Base-by-base conservation (phyloP, 805 yeast genomes). In the Schwanniomyces sp. region DNA sequence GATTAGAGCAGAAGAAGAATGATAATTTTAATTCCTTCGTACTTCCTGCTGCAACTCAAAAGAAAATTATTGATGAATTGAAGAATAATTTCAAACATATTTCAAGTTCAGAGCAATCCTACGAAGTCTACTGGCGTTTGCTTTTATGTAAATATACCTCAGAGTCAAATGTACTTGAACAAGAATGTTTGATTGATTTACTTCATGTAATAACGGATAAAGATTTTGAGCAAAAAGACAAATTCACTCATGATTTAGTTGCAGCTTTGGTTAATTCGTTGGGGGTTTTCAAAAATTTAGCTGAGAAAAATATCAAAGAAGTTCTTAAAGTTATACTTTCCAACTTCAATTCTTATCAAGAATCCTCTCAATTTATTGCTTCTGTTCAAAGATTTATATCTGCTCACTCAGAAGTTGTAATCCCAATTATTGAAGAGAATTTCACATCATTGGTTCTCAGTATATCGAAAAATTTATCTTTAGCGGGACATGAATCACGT, bases 401-500 rank as follows among this genome's bases (percentile, higher is more conserved):
- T n/a, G 40, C 52, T 7, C 41, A 38, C 16, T 27, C 44, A 4
- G 8, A 17, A 2, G 18, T 43, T 9, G 27, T 45, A 14, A 7
- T 25, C 7, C 18, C 18, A 11, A 16, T 29, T 7, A 38, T 49
- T 28, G 43, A 34, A 3, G 32, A 34, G 18, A 41, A 26, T 25
- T 28, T 57, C 37, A 61, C 51, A 2, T 14, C 10, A 9, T 24
- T 69, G 5, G 8, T 59, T 16, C 5, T 25, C 2, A 32, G 44
- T 7, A 43, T 62, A 14, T 46, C 58, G 3, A 41, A 48, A 9
- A 78, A 80, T 53, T 59, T 85, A 28, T 52, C 67, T 12, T 64
- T 75, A 6, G 79, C 91, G 7, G 76, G 79, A 44, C 81, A 76
- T 45, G 66, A 65, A 3, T 57, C 78, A 8, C 78, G 92, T 55